Base-by-base conservation (phyloP, 129 eudicot species). In the Escallonia herrerae region DNA sequence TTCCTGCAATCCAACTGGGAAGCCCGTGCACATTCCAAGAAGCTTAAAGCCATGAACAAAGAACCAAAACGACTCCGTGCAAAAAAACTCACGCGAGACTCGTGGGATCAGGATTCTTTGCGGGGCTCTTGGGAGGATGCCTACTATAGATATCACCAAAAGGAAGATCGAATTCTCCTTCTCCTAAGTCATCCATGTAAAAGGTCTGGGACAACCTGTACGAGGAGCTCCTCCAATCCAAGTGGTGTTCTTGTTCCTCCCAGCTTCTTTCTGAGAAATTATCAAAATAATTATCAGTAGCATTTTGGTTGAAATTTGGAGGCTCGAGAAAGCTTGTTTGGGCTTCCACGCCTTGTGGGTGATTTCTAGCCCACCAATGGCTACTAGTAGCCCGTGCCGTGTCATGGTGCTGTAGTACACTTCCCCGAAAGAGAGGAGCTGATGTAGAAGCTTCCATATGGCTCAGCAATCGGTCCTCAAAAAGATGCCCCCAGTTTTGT, bases 301-400 rank as follows among this genome's bases (percentile, higher is more conserved):
- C 50, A 2, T 65, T 66, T 40, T 63, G 70, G 70, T 66, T 72
- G 68, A 79, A 79, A 42, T 78, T 68, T 11, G 97, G 95, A 9
- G 96, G 97, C 65, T 91, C 97, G 11, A 91, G 79, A 72, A 91
- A 91, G 77, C 97, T 91, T 15, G 89, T 74, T 64, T 81, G 75
- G 10, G 66, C 74, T 5, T 41, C 71, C 37, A 56, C 68, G 6
- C 68, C 75, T 44, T 33, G 82, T 45, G 64, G 64, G 6, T 70
- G 66, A 45, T 58, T 73, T 43, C 95, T 64, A 41, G 84, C 96
- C 98, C 98, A 93, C 98, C 98, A 93, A 22, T 82, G 90, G 80
- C 91, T 86, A 66, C 75, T 71, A 0, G 79, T 77, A 41, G 82
- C 65, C 33, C 71, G 77, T 8, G 60, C 78, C 42, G 55, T 69